A percentile compares a stretch with the other conserved stretches of the same genome.
Conservation (phyloP, 1,284 basidiomycete species). For the Leccinum angustisporum region DNA sequence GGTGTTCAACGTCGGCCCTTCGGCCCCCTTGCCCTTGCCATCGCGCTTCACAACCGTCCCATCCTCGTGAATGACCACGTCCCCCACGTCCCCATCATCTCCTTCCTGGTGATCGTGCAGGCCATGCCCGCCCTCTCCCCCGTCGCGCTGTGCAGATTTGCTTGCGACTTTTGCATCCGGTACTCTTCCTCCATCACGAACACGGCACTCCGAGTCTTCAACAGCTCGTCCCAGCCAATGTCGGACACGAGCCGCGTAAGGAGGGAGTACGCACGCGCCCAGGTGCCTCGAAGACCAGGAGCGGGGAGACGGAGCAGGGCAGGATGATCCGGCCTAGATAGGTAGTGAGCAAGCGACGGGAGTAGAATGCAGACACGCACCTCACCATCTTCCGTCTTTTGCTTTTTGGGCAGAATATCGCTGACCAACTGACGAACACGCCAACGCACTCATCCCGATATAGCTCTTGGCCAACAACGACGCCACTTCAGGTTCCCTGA, state of each 20-base stretch:
- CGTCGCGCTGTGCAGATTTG: slow-evolving; percentile 45
- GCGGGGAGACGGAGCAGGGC: slow-evolving; percentile 92
- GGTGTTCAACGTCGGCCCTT: slow-evolving; percentile 27
- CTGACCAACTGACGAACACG: no score
- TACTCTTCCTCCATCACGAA: slow-evolving; percentile 99
- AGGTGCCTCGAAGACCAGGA: slow-evolving; percentile 92
- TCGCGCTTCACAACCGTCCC: slow-evolving; percentile 39
- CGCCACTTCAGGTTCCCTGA: slow-evolving; percentile 87
- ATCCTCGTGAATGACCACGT: slow-evolving; percentile 55
- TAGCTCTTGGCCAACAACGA: slow-evolving; percentile 89
- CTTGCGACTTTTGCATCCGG: slow-evolving; percentile 79
- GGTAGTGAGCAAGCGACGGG: neutral
- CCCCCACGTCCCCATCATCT: neutral
- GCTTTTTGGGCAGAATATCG: slow-evolving; percentile 73
- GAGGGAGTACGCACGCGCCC: slow-evolving; percentile 91
- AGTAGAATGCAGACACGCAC: slow-evolving; percentile 35
- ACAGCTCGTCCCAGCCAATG: slow-evolving; percentile 98
- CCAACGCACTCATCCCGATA: slow-evolving; percentile 89
- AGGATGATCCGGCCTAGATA: slow-evolving; percentile 71
- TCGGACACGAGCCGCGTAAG: slow-evolving; percentile 87
- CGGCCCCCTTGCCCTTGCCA: neutral
- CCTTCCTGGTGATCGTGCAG: slow-evolving; percentile 13
- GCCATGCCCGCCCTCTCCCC: slow-evolving; percentile 1
- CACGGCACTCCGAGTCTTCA: slow-evolving; percentile 90
- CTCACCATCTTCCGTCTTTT: slow-evolving; percentile 84